phyloP scores from a whole-genome alignment of 257 asterid genomes.

The Osmanthus fragrans region DNA sequence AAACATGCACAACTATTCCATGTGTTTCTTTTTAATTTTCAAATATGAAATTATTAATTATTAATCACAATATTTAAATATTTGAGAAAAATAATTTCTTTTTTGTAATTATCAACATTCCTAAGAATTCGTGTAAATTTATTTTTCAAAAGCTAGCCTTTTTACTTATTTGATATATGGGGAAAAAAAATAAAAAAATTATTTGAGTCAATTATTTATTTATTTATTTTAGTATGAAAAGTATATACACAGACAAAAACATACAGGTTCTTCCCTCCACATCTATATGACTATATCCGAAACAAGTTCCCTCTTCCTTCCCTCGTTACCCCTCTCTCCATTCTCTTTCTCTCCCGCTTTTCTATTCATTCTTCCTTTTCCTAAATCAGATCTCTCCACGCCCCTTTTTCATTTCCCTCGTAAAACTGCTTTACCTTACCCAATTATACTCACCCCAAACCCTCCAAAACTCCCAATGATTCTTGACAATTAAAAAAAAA shows the following conservation, averaged over 20 bases:
- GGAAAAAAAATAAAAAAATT: too few species aligned
- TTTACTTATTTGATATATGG: too few species aligned
- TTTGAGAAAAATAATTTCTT: too few species aligned
- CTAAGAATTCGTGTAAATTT: too few species aligned
- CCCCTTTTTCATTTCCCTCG: background rate
- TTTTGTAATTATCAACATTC: too few species aligned
- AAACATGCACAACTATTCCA: too few species aligned
- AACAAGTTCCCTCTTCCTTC: background rate
- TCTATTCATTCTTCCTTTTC: background rate
- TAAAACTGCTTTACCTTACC: background rate
- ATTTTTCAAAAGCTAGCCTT: background rate
- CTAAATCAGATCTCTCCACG: background rate
- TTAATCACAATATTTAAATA: too few species aligned
- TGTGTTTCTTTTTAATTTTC: too few species aligned
- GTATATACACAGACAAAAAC: background rate
- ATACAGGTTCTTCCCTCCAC: background rate
- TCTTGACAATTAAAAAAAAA: background rate
- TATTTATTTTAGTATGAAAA: too few species aligned
- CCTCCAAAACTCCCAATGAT: background rate
- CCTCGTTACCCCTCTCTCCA: background rate
- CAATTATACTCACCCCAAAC: background rate
- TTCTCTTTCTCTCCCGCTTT: background rate
- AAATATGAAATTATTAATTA: too few species aligned
- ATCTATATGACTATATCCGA: background rate
- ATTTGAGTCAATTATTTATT: too few species aligned